Percentiles rank a stretch among this genome's conserved stretches.
Conservation (phyloP, 2,329 filamentous ascomycete species). For the Dothistroma pini region DNA sequence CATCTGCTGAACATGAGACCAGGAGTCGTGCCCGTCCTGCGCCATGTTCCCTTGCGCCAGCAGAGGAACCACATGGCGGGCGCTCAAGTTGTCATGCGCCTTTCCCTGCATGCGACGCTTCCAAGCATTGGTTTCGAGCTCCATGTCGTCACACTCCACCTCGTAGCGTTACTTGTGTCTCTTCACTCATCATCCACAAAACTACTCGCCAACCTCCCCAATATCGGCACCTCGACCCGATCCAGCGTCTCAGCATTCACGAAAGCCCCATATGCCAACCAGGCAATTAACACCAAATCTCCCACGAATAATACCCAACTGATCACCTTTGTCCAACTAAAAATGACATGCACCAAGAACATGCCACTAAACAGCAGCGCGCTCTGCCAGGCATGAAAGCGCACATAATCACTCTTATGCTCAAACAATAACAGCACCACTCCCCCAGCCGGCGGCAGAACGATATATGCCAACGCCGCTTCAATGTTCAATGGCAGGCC, state of each 20-base stretch:
- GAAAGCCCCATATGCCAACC: constrained; percentile 75
- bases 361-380: constrained; percentile 38
- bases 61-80: too few relatives aligned
- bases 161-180: too few relatives aligned
- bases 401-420: constrained; percentile 94
- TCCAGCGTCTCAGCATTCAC: constrained; percentile 66
- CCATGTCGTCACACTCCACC: too few relatives aligned
- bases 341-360: constrained; percentile 76
- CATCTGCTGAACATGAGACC: too few relatives aligned
- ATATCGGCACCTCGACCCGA: constrained; percentile 80
- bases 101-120: too few relatives aligned
- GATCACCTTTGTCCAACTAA: constrained; percentile 78
- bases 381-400: constrained; percentile 92
- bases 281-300: constrained; percentile 73
- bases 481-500: constrained; percentile 85
- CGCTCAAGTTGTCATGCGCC: too few relatives aligned
- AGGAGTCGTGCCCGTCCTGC: too few relatives aligned
- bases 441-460: constrained; percentile 78
- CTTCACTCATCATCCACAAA: constrained; percentile 83
- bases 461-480: constrained; percentile 82
- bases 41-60: too few relatives aligned
- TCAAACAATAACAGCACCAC: constrained; percentile 82
- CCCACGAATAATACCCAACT: constrained; percentile 77
- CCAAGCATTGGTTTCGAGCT: too few relatives aligned
- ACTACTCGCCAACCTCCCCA: constrained; percentile 79